Conservation (phyloP, 495 filamentous ascomycete genomes). For the Hyaloscypha bicolor region DNA sequence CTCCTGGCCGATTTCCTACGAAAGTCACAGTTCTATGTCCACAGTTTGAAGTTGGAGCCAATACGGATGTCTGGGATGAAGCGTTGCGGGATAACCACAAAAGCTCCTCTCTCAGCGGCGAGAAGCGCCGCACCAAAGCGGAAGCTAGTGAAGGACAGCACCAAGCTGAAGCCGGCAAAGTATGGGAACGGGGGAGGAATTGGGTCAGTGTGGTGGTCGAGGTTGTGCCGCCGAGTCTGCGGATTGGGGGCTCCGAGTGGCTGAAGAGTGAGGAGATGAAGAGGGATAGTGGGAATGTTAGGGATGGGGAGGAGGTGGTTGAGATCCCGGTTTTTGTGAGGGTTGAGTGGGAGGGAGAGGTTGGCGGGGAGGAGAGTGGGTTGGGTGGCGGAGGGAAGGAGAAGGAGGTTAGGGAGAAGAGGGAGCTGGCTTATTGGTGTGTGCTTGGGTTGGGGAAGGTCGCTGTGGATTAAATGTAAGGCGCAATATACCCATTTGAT, state of each 20-base stretch:
- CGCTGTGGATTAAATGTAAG: conserved; percentile 21
- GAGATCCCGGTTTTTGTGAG: conserved; percentile 94
- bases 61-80: conserved; percentile 95
- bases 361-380: conserved; percentile 63
- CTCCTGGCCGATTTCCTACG: conserved; percentile 73
- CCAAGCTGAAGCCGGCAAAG: conserved; percentile 85
- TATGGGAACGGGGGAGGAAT: conserved; percentile 94
- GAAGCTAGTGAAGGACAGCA: conserved; percentile 48
- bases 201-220: conserved; percentile 93
- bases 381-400: conserved; percentile 44
- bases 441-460: conserved; percentile 88
- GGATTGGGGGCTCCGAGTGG: conserved; percentile 31
- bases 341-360: conserved; percentile 87
- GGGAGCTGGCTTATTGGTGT: conserved; percentile 93
- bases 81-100: conserved; percentile 59
- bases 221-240: conserved; percentile 70
- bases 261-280: conserved; percentile 23
- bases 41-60: conserved; percentile 92
- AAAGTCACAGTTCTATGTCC: conserved; percentile 93
- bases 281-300: conserved; percentile 38
- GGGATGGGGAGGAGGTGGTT: conserved; percentile 83
- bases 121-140: conserved; percentile 43
- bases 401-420: conserved; percentile 59
- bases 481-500: conserved; percentile 36
- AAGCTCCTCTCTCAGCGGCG: conserved; percentile 28